phyloP scores from a whole-genome alignment of 306 rosid genomes.

The Cicer pinnatifidum region DNA sequence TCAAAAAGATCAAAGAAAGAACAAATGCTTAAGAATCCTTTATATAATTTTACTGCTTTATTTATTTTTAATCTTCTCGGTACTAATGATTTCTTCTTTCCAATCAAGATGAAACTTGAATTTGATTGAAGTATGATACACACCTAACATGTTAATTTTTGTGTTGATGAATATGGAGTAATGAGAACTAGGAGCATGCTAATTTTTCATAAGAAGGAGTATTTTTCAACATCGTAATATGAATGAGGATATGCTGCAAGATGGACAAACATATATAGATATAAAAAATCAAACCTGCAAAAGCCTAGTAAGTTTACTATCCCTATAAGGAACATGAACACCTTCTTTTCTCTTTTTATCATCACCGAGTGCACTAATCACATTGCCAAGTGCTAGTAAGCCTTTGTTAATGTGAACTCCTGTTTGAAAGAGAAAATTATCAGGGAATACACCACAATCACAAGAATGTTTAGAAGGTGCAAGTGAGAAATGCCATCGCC shows the following conservation, averaged over 20 bases:
- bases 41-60: constrained; percentile 27
- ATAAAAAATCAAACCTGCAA: constrained; percentile 71
- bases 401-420: constrained; percentile 98
- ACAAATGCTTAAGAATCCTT: constrained; percentile 14
- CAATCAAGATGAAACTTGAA: constrained; percentile 23
- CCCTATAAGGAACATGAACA: constrained; percentile 90
- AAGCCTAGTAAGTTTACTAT: constrained; percentile 95
- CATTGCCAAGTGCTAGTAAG: constrained; percentile 95
- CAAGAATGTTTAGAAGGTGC: constrained; percentile 2
- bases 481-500: constrained; percentile 25
- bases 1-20: constrained; percentile 33
- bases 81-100: constrained; percentile 4
- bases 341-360: constrained; percentile 98
- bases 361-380: constrained; percentile 97
- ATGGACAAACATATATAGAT: constrained; percentile 32
- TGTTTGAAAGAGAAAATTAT: constrained; percentile 49
- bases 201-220: constrained; percentile 8
- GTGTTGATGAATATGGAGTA: constrained; percentile 2
- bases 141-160: constrained; percentile 13
- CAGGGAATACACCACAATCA: constrained; percentile 33
- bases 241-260: neutral
- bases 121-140: constrained; percentile 30
- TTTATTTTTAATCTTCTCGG: neutral
- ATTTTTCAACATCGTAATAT: constrained; percentile 13
- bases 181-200: constrained; percentile 13